Conservation (phyloP, 768 basidiomycete genomes). For the Naganishia friedmannii region DNA sequence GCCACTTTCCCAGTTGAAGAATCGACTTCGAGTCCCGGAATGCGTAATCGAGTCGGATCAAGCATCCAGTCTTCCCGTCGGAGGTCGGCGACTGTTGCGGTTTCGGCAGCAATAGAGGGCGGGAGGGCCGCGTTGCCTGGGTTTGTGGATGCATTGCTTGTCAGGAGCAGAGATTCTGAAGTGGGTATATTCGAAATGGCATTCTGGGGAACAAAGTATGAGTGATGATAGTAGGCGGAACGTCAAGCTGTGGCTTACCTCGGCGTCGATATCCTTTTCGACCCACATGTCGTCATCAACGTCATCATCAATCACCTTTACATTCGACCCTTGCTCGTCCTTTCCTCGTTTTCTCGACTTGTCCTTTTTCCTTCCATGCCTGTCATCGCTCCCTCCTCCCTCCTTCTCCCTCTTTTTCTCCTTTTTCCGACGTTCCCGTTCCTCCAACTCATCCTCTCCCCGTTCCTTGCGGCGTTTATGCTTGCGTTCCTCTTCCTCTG, state of each 20-base stretch:
- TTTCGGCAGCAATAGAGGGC: slow-evolving; percentile 53
- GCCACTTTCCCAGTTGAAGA: slow-evolving; percentile 21
- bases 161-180: slow-evolving; percentile 66
- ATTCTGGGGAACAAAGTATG: slow-evolving; percentile 12
- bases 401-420: slow-evolving; percentile 35
- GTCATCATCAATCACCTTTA: slow-evolving; percentile 64
- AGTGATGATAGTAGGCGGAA: not conserved
- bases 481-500: slow-evolving; percentile 23
- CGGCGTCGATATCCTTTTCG: slow-evolving; percentile 43
- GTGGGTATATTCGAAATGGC: slow-evolving; percentile 67
- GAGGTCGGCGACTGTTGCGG: slow-evolving; percentile 27
- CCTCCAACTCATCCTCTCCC: slow-evolving; percentile 27
- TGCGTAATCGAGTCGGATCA: slow-evolving; percentile 50
- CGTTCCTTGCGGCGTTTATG: slow-evolving; percentile 32
- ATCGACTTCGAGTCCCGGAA: slow-evolving; percentile 41
- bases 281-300: slow-evolving; percentile 66
- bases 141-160: slow-evolving; percentile 60
- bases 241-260: slow-evolving; percentile 17
- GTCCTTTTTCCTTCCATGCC: slow-evolving; percentile 38
- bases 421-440: slow-evolving; percentile 27
- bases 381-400: slow-evolving; percentile 31
- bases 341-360: slow-evolving; percentile 38
- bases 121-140: slow-evolving; percentile 59
- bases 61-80: slow-evolving; percentile 88
- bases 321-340: slow-evolving; percentile 46